Percentiles rank a stretch among this genome's conserved stretches.
These are phyloP conservation scores for Entrophospora sp. DNA, from an alignment of 192 early-diverging fungal genomes.

Conservation along the genomic window DNA sequence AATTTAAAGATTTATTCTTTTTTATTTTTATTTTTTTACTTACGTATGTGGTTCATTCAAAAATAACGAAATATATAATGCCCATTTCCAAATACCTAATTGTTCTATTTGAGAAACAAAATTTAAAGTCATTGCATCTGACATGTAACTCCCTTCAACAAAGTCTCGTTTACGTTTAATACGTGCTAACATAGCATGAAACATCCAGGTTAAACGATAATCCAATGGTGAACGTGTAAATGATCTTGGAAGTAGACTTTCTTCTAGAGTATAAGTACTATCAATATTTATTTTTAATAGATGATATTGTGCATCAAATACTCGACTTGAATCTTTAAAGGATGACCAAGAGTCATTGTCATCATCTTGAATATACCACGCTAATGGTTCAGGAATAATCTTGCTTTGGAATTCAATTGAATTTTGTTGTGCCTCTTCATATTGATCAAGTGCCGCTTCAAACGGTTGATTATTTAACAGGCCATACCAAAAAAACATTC, in stretches of 20 bases:
- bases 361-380: conserved; percentile 26
- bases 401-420: no score
- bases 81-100: conserved; percentile 78
- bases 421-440: conserved; percentile 20
- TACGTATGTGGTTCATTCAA: conserved; percentile 35
- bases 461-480: conserved; percentile 30
- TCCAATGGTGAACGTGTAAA: conserved; percentile 54
- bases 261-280: conserved; percentile 42
- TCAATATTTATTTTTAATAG: conserved; percentile 57
- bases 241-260: conserved; percentile 48
- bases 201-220: conserved; percentile 58
- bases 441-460: conserved; percentile 22
- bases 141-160: conserved; percentile 12
- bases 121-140: conserved; percentile 48
- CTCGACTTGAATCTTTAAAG: conserved; percentile 9
- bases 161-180: conserved; percentile 1
- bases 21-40: conserved; percentile 20
- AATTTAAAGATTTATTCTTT: not conserved
- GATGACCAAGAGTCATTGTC: not conserved
- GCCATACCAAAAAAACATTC: conserved; percentile 53
- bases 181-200: conserved; percentile 34
- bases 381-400: conserved; percentile 30
- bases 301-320: conserved; percentile 64
- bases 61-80: conserved; percentile 66
- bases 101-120: conserved; percentile 65